Conservation (phyloP, 768 basidiomycete species). For the Tulasnella sp. region DNA sequence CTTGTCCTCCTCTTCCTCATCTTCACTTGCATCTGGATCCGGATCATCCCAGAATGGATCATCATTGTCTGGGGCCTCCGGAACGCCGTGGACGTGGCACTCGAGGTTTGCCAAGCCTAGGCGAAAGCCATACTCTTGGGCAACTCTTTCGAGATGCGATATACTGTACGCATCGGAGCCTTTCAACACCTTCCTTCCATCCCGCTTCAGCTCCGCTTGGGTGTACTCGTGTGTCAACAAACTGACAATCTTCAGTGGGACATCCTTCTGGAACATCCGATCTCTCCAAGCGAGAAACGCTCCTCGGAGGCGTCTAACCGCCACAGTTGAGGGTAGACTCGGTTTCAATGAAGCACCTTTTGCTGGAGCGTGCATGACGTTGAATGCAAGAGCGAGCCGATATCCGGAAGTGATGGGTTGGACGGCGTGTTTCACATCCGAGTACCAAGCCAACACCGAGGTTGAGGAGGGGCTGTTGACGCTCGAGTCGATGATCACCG, state of each 20-base stretch:
- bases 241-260: conserved; percentile 23
- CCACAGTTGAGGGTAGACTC: not conserved
- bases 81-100: conserved; percentile 16
- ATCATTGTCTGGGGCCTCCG: not conserved
- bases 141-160: conserved; percentile 25
- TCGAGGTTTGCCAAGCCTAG: conserved; percentile 30
- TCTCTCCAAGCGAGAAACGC: not conserved
- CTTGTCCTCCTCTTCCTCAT: not conserved
- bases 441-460: conserved; percentile 40
- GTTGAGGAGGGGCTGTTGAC: conserved; percentile 25
- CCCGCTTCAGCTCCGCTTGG: conserved; percentile 19
- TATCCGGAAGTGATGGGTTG: conserved; percentile 39
- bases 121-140: conserved; percentile 27
- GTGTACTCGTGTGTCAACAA: conserved; percentile 29
- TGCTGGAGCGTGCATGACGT: conserved; percentile 34
- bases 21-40: not conserved
- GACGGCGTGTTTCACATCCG: conserved; percentile 41
- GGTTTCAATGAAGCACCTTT: conserved; percentile 20
- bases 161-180: conserved; percentile 29
- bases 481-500: conserved; percentile 29
- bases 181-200: conserved; percentile 24
- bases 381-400: conserved; percentile 40
- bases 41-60: not conserved
- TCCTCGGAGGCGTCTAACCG: not conserved
- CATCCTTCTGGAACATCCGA: not conserved